Base-by-base conservation (phyloP, 352 stramenopile genomes). In the Pythium sp. region DNA sequence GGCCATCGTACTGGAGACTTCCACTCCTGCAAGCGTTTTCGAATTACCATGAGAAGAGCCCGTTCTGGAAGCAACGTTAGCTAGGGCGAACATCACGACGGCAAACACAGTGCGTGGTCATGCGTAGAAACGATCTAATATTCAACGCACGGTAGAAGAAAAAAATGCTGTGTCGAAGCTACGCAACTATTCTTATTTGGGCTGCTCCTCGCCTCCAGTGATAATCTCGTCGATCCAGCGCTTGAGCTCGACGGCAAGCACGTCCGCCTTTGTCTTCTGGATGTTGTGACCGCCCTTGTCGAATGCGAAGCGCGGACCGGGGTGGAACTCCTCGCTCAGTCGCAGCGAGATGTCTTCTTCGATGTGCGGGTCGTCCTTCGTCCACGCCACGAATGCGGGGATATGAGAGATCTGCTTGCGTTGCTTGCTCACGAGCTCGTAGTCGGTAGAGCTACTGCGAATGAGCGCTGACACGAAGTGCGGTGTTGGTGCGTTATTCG, bases 361-460 rank as follows among this genome's bases (percentile, higher is more conserved):
- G 53, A 94, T 89, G 22, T 91, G 75, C 5, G 65, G 68, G 65
- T 94, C 84, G 58, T 94, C 78, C 36, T 67, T 70, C 9, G 78
- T 66, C 71, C 73, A 86, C 8, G 76, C 69, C 20, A 85, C 57
- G 56, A 89, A 76, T 32, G 78, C 66, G 2, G 80, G 77, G 0
- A 84, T 55, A 36, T 75, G 67, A 5, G 53, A 28, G 18, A 57
- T 71, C 47, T 61, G n/a, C 5, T 69, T 70, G 20, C 69, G 68
- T 11, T 80, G 69, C 30, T 74, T 53, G 20, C 72, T 58, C 24
- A 86, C 65, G 57, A 76, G 36, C 2, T 59, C 51, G 53, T 84
- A 87, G 62, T 82, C 70, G 0, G 75, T 77, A 41, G 74, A 76
- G 15, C 62, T 74, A 9, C 64, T 65, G 15, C 75, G 75, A n/a